Evolutionary conservation across 2,329 filamentous ascomycete genomes (phyloP), one percentile per base, ranked within the genome.

Genomic region (Botrytis byssoidea): DNA sequence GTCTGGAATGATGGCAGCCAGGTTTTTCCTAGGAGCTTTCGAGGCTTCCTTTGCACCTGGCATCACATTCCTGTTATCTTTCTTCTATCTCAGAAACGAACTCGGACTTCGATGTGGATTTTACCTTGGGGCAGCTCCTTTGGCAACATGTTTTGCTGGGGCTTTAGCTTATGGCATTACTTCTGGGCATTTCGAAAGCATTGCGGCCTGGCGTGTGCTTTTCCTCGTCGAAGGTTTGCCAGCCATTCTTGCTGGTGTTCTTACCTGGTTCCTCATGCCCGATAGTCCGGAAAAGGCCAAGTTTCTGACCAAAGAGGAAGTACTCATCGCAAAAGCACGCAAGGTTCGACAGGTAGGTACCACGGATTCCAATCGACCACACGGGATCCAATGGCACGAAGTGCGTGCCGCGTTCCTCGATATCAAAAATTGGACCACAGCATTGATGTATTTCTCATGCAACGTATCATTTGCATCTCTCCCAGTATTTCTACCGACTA

Each of bases 81-180:
- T 86, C 77, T 86, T 86, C 77, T 86, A 86, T 74, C 80, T 83
- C 7, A 79, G 85, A 14, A 77, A 82, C 25, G 93, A 95, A 78
- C 84, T 95, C 16, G 93, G 92, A 1, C 86, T 92, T 74, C 86
- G 92, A 44, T 91, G 88, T 25, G 92, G 91, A 9, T 83, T 94
- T 18, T 92, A 93, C 81, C 86, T 95, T 72, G 90, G 82, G 77
- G 81, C 83, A 22, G 90, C 90, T 0, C 90, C 91, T 2, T 83
- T 93, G 18, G 91, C 91, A 6, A 92, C 90, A 63, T 90, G 88
- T 7, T 93, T 93, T 78, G 89, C 90, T 0, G 90, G 91, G 73
- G 90, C 90, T 4, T 81, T 92, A 10, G 90, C 90, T 1, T 92
- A 91, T 75, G 89, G 88, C 0, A 92, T 93, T 76, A 92, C 90